Base-by-base conservation (phyloP, 352 stramenopile species). In the Thalassiosira livingstoniorum region DNA sequence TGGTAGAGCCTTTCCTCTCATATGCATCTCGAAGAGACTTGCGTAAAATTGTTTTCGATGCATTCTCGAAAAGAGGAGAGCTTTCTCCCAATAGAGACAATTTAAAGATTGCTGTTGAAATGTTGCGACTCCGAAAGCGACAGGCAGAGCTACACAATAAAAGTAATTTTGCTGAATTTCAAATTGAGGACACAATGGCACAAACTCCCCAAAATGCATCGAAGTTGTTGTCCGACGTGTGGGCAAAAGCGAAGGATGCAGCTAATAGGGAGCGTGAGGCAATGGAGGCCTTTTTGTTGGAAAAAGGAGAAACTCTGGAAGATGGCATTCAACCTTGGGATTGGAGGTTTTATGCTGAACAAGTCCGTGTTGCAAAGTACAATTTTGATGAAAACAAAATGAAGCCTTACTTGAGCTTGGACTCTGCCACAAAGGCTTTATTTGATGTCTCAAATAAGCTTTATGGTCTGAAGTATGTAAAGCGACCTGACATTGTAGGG, bases 271-370 rank as follows among this genome's bases (percentile, higher is more conserved):
- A 95, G 77, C 63, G 90, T 23, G 66, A 87, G 39, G 85, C 75
- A 42, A 69, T 95, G 53, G 88, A 94, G 80, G 74, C 83, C 0
- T 95, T 91, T 61, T 34, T 93, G 21, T 70, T 75, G 25, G 79
- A 88, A 35, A 83, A 72, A 21, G 80, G 86, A 31, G 86, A 91
- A 54, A 62, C 47, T 42, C 70, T 93, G 27, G 78, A 90, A 55
- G 78, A 78, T 29, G 82, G 83, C 13, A 86, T 95, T 43, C 70
- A 94, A 43, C 67, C 91, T 0, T 95, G 87, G 87, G 92, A 95
- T 90, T 95, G 92, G 92, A 76, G 90, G 21, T 95, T 87, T 70
- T 93, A 94, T 71, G 91, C 92, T 0, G 91, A 95, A 64, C 83
- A 94, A 64, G 92, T 95, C 1, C 80, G 91, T 15, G 61, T 87